These are phyloP conservation scores for Rhamnella rubrinervis DNA, from an alignment of 331 rosid genomes.

Conservation along the genomic window DNA sequence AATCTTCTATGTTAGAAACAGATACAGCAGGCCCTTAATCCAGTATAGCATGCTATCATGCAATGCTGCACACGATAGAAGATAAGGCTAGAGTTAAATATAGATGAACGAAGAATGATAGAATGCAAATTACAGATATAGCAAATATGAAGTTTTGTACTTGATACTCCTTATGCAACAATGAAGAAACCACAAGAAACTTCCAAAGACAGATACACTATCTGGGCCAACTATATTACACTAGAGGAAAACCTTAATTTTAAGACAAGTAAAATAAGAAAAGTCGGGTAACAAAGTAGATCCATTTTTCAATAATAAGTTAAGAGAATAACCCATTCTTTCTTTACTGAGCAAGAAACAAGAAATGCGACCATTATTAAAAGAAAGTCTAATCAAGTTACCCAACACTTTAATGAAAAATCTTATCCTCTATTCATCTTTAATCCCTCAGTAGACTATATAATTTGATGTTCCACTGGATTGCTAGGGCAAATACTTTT, in stretches of 20 bases:
- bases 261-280: neutral
- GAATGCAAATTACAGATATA: neutral
- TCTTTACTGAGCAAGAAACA: neutral
- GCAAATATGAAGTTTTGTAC: neutral
- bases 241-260: neutral
- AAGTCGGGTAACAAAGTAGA: neutral
- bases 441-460: neutral
- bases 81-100: slow-evolving; percentile 6
- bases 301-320: neutral
- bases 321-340: neutral
- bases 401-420: neutral
- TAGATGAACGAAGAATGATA: neutral
- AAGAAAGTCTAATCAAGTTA: neutral
- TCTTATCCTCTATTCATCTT: neutral
- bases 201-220: neutral
- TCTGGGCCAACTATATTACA: neutral
- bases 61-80: slow-evolving; percentile 11
- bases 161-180: neutral
- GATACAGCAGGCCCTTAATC: slow-evolving; percentile 8
- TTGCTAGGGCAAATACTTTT: too few relatives aligned
- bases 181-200: neutral
- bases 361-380: neutral
- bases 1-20: slow-evolving; percentile 11
- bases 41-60: slow-evolving; percentile 14
- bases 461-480: neutral